Evolutionary conservation across 2,329 filamentous ascomycete species (phyloP).

Genomic region (Pyrenochaeta sp.): DNA sequence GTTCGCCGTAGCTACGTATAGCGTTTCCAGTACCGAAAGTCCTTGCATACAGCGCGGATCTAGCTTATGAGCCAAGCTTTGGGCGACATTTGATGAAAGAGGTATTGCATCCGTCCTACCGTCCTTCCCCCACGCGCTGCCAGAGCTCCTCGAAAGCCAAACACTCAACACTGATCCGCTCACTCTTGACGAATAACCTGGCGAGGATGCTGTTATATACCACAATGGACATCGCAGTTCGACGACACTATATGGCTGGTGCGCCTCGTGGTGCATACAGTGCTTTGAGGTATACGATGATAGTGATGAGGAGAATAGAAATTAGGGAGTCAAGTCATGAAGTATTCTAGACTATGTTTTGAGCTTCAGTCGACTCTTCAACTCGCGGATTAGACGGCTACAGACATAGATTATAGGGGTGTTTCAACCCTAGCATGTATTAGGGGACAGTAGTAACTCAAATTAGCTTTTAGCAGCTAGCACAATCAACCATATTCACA

Average conservation of each 20-base stretch:
- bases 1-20: background rate
- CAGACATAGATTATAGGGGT: too few species aligned
- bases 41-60: slow-evolving; percentile 1
- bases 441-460: too few species aligned
- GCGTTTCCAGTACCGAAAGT: slow-evolving; percentile 4
- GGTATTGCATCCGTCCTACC: background rate
- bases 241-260: background rate
- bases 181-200: background rate
- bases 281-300: background rate
- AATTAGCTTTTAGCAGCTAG: too few species aligned
- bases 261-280: background rate
- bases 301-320: too few species aligned
- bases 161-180: background rate
- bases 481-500: too few species aligned
- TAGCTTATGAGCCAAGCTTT: background rate
- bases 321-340: too few species aligned
- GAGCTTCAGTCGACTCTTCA: too few species aligned
- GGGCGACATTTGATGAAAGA: background rate
- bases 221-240: background rate
- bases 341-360: too few species aligned
- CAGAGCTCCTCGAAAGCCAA: background rate
- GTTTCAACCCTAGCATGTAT: too few species aligned
- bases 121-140: background rate
- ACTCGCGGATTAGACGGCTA: too few species aligned
- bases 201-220: background rate